Conservation (phyloP, 139 green algal species). For the Pycnococcus provasolii region DNA sequence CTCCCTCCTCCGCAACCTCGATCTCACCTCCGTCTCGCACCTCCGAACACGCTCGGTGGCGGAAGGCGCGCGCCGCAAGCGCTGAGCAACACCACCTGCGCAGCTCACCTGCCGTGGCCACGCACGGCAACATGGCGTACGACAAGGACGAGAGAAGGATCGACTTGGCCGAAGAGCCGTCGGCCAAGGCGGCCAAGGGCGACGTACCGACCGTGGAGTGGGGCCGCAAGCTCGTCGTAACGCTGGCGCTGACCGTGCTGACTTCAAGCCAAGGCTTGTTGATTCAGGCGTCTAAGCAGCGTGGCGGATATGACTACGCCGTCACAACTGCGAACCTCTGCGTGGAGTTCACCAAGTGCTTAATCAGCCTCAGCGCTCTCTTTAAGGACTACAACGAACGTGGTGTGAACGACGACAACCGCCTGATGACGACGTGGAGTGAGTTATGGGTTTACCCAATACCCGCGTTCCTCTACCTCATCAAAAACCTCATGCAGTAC, state of each 20-base stretch:
- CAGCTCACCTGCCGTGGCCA: too few relatives aligned
- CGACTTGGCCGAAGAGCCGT: too few relatives aligned
- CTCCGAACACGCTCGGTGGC: too few relatives aligned
- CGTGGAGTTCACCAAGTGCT: constrained; percentile 34
- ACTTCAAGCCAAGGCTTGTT: constrained; percentile 40
- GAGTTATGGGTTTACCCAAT: constrained; percentile 35
- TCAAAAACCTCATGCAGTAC: constrained; percentile 36
- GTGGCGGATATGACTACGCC: constrained; percentile 28
- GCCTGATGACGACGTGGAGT: constrained; percentile 13
- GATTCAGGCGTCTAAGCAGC: constrained; percentile 34
- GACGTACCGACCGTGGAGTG: background rate
- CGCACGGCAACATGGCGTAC: too few relatives aligned
- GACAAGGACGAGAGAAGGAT: too few relatives aligned
- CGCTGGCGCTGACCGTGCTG: constrained; percentile 34
- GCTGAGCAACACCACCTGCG: too few relatives aligned
- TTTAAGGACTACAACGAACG: constrained; percentile 11
- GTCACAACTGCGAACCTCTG: constrained; percentile 31
- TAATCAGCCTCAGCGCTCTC: constrained; percentile 21
- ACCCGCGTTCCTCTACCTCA: constrained; percentile 28
- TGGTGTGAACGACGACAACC: constrained; percentile 32
- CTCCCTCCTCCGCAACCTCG: too few relatives aligned
- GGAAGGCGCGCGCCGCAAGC: too few relatives aligned
- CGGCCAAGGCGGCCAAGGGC: too few relatives aligned
- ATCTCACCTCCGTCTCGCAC: too few relatives aligned
- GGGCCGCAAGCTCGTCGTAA: constrained; percentile 24